Percentiles rank a stretch among this genome's conserved stretches.
phyloP scores from a whole-genome alignment of 352 stramenopile genomes.

The Peronospora destructor region DNA sequence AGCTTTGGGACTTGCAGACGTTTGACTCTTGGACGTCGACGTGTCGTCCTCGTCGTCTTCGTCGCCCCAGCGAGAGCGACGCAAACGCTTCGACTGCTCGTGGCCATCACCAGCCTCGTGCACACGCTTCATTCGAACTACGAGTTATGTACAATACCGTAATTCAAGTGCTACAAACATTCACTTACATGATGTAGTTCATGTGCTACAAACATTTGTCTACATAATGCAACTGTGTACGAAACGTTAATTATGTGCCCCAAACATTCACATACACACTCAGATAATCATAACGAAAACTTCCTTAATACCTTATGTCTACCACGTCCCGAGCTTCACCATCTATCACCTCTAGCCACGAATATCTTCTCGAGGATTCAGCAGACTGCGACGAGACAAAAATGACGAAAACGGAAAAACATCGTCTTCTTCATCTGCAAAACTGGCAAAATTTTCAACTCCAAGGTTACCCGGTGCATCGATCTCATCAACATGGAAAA shows the following conservation, averaged over 20 bases:
- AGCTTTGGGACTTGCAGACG: conserved; percentile 17
- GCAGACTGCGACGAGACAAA: conserved; percentile 29
- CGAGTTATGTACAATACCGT: conserved; percentile 4
- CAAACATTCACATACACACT: background rate
- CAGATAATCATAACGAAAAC: background rate
- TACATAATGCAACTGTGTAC: too few relatives aligned
- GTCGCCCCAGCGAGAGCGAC: conserved; percentile 35
- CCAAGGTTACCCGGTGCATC: conserved; percentile 30
- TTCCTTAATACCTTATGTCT: conserved; percentile 1
- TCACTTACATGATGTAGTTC: too few relatives aligned
- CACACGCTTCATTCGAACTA: conserved; percentile 20
- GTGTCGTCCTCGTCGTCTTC: conserved; percentile 4
- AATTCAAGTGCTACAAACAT: background rate
- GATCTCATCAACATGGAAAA: conserved; percentile 43
- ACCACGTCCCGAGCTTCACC: conserved; percentile 1
- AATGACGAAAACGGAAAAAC: conserved; percentile 27
- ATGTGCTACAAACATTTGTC: too few relatives aligned
- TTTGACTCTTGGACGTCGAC: background rate
- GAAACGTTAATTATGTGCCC: too few relatives aligned
- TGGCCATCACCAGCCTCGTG: conserved; percentile 6
- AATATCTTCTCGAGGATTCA: conserved; percentile 40
- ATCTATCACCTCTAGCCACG: conserved; percentile 27
- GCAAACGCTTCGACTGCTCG: conserved; percentile 28
- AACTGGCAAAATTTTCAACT: conserved; percentile 23
- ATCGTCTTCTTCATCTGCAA: conserved; percentile 33